Percentiles rank a stretch among this genome's conserved stretches.
Conservation (phyloP, 2,329 filamentous ascomycete species). For the Penicillium sp. region DNA sequence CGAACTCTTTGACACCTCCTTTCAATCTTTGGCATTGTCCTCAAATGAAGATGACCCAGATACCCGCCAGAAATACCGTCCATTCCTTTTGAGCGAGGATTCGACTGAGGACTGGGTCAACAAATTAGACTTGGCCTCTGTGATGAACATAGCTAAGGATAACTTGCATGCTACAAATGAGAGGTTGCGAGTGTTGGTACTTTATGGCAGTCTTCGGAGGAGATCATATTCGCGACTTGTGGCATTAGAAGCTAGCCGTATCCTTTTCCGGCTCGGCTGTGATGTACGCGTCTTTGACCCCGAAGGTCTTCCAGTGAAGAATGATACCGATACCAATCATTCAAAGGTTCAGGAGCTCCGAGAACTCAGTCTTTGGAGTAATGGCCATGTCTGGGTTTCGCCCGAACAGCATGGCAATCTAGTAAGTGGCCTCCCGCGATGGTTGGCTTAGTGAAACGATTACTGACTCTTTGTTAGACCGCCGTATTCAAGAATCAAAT, state of each 20-base stretch:
- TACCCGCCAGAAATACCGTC: conserved; percentile 58
- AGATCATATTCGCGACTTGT: conserved; percentile 65
- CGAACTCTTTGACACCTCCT: no score
- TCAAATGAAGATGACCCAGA: conserved; percentile 56
- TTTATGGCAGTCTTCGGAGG: conserved; percentile 64
- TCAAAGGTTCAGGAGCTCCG: conserved; percentile 67
- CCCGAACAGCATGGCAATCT: conserved; percentile 71
- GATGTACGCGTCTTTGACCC: conserved; percentile 69
- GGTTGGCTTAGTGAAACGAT: no score
- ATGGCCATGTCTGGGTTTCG: conserved; percentile 68
- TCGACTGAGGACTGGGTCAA: conserved; percentile 59
- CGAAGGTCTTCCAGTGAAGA: conserved; percentile 63
- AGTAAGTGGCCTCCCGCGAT: no score
- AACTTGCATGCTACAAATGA: no score
- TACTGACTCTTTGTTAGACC: conserved; percentile 43
- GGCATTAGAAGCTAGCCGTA: conserved; percentile 63
- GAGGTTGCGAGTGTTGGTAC: conserved; percentile 64
- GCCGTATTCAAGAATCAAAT: conserved; percentile 73
- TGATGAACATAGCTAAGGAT: conserved; percentile 59
- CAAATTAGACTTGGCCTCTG: conserved; percentile 59
- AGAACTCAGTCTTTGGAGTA: conserved; percentile 65
- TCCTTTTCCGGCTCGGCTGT: conserved; percentile 67
- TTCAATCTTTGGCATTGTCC: no score
- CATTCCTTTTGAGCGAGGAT: conserved; percentile 58
- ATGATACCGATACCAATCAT: conserved; percentile 62